Base-by-base conservation (phyloP, 225 moss, liverwort and hornwort species). In the Neckera pumila region DNA sequence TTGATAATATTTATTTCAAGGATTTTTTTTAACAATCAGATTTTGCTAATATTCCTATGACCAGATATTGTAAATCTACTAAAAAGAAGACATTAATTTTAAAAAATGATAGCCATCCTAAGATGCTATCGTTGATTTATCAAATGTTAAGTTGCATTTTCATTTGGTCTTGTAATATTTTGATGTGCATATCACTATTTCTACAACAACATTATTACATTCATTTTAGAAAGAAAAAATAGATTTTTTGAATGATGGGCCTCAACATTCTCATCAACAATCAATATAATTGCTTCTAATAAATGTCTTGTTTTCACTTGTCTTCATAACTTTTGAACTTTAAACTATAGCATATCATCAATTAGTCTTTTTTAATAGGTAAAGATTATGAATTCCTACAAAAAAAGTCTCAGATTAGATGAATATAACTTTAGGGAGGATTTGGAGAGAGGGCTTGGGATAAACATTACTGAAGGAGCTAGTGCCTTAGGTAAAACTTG, bases 261-360 rank as follows among this genome's bases (percentile, higher is more conserved):
- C 1, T 25, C 3, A 22, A 69, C 7, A 36, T 69, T 13, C 38
- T 0, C 0, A 1, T 69, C 8, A 14, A 70, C 14, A 40, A 23
- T 69, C 7, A 38, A 69, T 38, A 38, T 38, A 40, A 38, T 14
- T 69, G 14, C 4, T 38, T 67, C 7, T 7, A 70, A 25, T 70
- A 8, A 70, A 70, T 69, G 12, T 38, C 38, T 40, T 40, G 20
- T 20, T 65, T 65, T 65, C 18, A 36, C 36, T 34, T 65, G 3
- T 65, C 34, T 36, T 65, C 17, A 36, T 65, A 65, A 11, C 5
- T 65, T 65, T 18, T 18, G 5, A 65, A 34, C 18, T 65, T 65
- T 67, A 40, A 70, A 40, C 8, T 38, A 25, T 25, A 70, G 4
- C 0, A 0, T 0, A 70, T 3, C 3, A 40, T 70, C 25, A 8